phyloP scores from a whole-genome alignment of 2,329 filamentous ascomycete species.

The Sporothrix globosa region DNA sequence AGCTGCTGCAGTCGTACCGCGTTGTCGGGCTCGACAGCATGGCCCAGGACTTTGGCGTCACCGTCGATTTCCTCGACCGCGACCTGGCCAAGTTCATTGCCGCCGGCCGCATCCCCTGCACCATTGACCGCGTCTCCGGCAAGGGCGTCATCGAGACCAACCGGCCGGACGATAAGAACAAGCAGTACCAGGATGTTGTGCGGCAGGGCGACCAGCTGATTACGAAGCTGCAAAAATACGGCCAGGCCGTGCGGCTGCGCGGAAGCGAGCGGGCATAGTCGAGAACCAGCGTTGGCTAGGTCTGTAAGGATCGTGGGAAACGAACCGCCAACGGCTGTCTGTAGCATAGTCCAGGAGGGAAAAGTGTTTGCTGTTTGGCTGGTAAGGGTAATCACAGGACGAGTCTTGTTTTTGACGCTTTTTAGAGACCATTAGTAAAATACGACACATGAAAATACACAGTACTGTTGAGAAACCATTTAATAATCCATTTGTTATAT shows the following conservation, averaged over 20 bases:
- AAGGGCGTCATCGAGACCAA: conserved; percentile 98
- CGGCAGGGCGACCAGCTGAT: conserved; percentile 97
- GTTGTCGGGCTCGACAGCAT: conserved; percentile 97
- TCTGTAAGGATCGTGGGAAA: not conserved
- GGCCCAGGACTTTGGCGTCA: conserved; percentile 95
- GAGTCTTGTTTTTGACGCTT: conserved; percentile 3
- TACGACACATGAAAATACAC: not conserved
- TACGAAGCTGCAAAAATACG: conserved; percentile 99
- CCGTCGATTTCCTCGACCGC: conserved; percentile 92
- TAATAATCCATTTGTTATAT: not conserved
- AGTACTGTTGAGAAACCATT: not conserved
- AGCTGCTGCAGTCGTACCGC: conserved; percentile 94
- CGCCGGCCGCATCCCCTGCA: conserved; percentile 90
- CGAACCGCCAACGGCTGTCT: not conserved
- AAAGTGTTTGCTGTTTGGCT: not conserved
- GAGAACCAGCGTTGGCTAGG: not conserved
- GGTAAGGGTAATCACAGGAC: not conserved
- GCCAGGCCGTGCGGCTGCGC: conserved; percentile 89
- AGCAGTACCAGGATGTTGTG: conserved; percentile 97
- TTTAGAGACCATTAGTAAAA: not conserved
- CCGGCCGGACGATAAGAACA: conserved; percentile 98
- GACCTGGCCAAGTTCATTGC: conserved; percentile 98
- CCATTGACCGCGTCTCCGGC: conserved; percentile 93
- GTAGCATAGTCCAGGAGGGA: conserved; percentile 1
- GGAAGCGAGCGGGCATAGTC: conserved; percentile 85